Base-by-base conservation (phyloP, 768 basidiomycete genomes). In the Agaricus blazei region DNA sequence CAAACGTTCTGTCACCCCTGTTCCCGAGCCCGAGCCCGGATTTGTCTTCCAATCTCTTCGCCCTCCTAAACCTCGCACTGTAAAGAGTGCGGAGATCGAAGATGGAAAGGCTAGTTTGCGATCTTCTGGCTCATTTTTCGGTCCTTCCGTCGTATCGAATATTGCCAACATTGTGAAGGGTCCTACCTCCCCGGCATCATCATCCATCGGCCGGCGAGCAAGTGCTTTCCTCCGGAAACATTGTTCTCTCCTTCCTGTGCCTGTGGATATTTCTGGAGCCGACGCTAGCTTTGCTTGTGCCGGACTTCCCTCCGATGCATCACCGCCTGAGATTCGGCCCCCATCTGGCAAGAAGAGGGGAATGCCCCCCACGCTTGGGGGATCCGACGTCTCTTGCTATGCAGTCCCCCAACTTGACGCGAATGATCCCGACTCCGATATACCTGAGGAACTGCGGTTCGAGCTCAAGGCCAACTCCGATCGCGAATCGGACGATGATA, bases 401-500 rank as follows among this genome's bases (percentile, higher is more conserved):
- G 67, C 66, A 1, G 76, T 74, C 52, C 70, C 71, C 14, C 76
- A 75, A 19, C 60, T 78, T 7, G 79, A 85, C 37, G 74, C 70
- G 2, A 80, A 79, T 8, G 85, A 89, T 62, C 85, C 80, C 0
- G 84, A 90, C 65, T 87, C 84, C 1, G 88, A 93, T 61, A 87
- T 91, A n/a, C 88, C 90, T 1, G 80, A 87, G 41, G 90, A 92
- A 66, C 65, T 92, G 53, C 82, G 84, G 59, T 73, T 74, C 24
- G 82, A 92, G 46, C 66, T 92, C 26, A 74, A 71, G 4, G 64
- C 64, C 23, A 66, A 71, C 48, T 43, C 12, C 11, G 51, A 44
- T n/a, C 34, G 46, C 5, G 53, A 41, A 29, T 24, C 46, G 26
- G 54, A 55, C 12, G 55, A 62, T 42, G 62, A 63, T 42, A 41